These are phyloP conservation scores for Aspergillus pseudotamarii DNA, from an alignment of 2,329 filamentous ascomycete genomes.

Conservation along the genomic window DNA sequence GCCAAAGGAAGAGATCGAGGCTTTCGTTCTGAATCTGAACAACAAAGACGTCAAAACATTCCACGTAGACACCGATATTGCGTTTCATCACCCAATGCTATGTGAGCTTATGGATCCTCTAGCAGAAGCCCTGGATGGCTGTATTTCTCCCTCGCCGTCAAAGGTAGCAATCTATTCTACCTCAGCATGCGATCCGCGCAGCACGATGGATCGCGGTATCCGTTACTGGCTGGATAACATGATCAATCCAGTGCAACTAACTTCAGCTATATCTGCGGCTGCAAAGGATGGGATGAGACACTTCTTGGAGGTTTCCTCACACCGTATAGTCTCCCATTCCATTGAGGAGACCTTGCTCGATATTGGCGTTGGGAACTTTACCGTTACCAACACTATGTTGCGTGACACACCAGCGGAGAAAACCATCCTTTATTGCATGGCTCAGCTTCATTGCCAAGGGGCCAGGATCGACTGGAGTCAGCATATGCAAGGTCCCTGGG, in stretches of 20 bases:
- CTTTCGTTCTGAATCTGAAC: conserved; percentile 7
- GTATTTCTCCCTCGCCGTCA: conserved; percentile 26
- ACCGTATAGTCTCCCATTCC: conserved; percentile 48
- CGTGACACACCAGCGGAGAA: conserved; percentile 29
- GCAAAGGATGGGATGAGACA: conserved; percentile 41
- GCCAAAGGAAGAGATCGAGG: conserved; percentile 14
- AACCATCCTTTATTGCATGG: conserved; percentile 32
- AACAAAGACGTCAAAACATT: conserved; percentile 32
- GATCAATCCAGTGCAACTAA: conserved; percentile 38
- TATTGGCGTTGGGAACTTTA: conserved; percentile 33
- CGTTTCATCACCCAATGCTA: conserved; percentile 47
- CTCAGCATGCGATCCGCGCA: conserved; percentile 21
- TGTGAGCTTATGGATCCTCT: conserved; percentile 34
- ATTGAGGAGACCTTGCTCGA: conserved; percentile 44
- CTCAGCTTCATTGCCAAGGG: conserved; percentile 35
- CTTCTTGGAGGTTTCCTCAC: conserved; percentile 48
- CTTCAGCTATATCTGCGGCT: conserved; percentile 38
- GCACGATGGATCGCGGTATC: conserved; percentile 6
- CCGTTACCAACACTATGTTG: conserved; percentile 35
- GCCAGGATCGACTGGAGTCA: conserved; percentile 31
- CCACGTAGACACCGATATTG: conserved; percentile 44
- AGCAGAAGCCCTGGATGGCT: conserved; percentile 11
- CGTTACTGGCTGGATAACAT: conserved; percentile 44
- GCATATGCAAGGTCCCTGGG: conserved; percentile 28
- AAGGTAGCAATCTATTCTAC: conserved; percentile 18